These are phyloP conservation scores for Avena sativa DNA, from an alignment of 176 grass and related monocot species.

Conservation along the genomic window DNA sequence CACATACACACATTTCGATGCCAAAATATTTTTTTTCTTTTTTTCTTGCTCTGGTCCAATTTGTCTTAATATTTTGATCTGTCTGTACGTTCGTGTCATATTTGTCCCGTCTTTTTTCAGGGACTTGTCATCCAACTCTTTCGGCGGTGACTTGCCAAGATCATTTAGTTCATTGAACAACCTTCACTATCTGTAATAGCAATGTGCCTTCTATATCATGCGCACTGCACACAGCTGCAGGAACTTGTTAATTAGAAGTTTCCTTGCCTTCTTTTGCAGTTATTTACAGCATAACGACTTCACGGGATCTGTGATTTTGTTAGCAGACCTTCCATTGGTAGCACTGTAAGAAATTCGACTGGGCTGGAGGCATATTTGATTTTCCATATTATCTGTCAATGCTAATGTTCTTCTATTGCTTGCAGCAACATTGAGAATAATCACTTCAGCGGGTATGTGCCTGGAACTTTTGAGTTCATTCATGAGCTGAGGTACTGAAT, in stretches of 20 bases:
- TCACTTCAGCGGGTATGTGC: constrained; percentile 88
- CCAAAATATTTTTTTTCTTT: constrained; percentile 17
- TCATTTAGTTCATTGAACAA: constrained; percentile 77
- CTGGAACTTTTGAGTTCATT: constrained; percentile 79
- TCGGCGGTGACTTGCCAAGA: constrained; percentile 71
- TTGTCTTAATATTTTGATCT: background rate
- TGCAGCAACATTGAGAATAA: constrained; percentile 88
- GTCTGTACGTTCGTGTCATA: background rate
- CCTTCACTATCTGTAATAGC: constrained; percentile 78
- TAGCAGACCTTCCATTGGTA: constrained; percentile 74
- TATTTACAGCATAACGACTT: constrained; percentile 86
- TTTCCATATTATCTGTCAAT: constrained; percentile 31
- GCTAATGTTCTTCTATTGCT: constrained; percentile 35
- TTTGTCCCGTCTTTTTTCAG: constrained; percentile 45
- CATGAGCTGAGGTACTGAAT: constrained; percentile 66
- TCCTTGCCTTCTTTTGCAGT: constrained; percentile 57
- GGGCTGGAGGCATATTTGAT: constrained; percentile 20
- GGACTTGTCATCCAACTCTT: constrained; percentile 88
- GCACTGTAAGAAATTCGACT: constrained; percentile 71
- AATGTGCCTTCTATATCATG: constrained; percentile 36
- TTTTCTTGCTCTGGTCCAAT: background rate
- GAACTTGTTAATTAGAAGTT: constrained; percentile 35
- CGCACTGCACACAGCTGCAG: constrained; percentile 7
- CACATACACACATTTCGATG: constrained; percentile 25
- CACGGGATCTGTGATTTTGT: constrained; percentile 81